Base-by-base conservation (phyloP, 805 yeast genomes). In the Lipomyces spencermartinsiae region DNA sequence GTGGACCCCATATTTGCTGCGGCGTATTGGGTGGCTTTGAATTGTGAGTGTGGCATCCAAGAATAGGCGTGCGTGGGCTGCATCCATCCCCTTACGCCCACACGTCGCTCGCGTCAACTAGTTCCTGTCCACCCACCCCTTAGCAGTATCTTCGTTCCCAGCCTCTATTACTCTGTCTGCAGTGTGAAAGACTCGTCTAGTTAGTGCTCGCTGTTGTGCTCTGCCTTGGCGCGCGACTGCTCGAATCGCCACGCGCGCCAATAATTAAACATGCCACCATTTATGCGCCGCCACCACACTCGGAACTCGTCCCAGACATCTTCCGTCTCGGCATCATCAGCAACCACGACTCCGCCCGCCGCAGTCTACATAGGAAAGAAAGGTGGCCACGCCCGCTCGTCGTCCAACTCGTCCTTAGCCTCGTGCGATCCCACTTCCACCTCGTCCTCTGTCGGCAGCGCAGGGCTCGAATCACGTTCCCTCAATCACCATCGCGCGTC, bases 271-370 rank as follows among this genome's bases (percentile, higher is more conserved):
- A 60, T 60, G 63, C 46, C 64, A 39, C 59, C 65, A 1, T 62
- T 57, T 25, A 34, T 43, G 61, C 65, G 65, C 54, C 39, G 39
- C 49, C 49, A 49, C 33, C 64, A 49, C 61, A 16, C 22, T 6
- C 39, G 64, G 22, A 31, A 22, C 58, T 60, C 60, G 34, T 29
- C 54, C 35, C 58, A 37, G 31, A 16, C 53, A 1, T 55, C 60
- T 4, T 19, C 64, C n/a, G 19, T 8, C 54, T 37, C 64, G 39
- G 22, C 35, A 14, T 12, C 63, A 0, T 34, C 63, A 12, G 57
- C 63, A 19, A 16, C 6, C 22, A 12, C 34, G 12, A 39, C 58
- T 19, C 19, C 29, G 29, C 29, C 62, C 25, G 31, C 62, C 25
- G 31, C 55, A 2, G 22, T 7, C 56, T n/a, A 33, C 63, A 1